Evolutionary conservation across 495 filamentous ascomycete species (phyloP).

Genomic region (Aspergillus incahuasiensis): DNA sequence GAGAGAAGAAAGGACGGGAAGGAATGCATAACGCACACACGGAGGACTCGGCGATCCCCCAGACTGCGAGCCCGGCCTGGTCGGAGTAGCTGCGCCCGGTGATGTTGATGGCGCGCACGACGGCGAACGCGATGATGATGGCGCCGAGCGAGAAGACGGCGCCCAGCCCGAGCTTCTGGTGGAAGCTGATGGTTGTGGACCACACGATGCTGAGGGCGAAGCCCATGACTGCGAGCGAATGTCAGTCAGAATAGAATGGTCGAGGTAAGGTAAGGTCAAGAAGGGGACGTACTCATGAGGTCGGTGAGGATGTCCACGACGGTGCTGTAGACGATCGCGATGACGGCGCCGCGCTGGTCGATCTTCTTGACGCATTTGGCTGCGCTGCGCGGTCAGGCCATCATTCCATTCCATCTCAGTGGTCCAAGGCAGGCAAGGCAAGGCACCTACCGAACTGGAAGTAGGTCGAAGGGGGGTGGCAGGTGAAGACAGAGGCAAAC

Average conservation of each 20-base stretch:
- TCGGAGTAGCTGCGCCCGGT: conserved; percentile 21
- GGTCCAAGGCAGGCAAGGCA: no score
- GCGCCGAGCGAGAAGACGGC: conserved; percentile 29
- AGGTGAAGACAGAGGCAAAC: conserved; percentile 33
- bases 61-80: conserved; percentile 25
- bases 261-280: background rate
- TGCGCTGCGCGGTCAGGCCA: conserved; percentile 10
- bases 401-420: background rate
- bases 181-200: conserved; percentile 20
- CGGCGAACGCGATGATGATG: conserved; percentile 29
- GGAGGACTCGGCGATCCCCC: conserved; percentile 29
- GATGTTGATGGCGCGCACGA: conserved; percentile 30
- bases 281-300: conserved; percentile 21
- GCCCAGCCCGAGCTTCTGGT: conserved; percentile 30
- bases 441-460: conserved; percentile 30
- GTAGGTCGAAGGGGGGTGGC: conserved; percentile 35
- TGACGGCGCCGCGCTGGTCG: conserved; percentile 24
- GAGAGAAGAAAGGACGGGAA: no score
- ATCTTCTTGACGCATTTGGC: conserved; percentile 17
- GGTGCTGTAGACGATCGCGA: conserved; percentile 42
- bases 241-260: no score
- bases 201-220: conserved; percentile 30
- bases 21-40: conserved; percentile 33
- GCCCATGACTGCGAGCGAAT: conserved; percentile 35
- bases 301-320: conserved; percentile 41